Conservation (phyloP, 257 asterid species). For the Primulina eburnea region DNA sequence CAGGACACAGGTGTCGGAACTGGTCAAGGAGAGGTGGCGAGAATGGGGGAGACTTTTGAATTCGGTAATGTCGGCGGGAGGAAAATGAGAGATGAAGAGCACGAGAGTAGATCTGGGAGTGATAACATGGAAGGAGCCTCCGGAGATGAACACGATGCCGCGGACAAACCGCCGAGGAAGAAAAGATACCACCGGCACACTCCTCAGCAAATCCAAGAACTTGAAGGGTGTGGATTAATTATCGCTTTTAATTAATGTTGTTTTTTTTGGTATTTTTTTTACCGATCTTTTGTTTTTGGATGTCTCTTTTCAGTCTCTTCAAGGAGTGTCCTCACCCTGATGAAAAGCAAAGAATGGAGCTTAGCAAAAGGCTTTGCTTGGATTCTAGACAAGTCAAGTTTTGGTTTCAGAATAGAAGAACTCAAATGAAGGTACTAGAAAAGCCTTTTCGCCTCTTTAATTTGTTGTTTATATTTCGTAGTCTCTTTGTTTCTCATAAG, state of each 20-base stretch:
- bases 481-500: not conserved
- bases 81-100: slow-evolving; percentile 80
- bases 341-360: slow-evolving; percentile 89
- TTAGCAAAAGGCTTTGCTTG: slow-evolving; percentile 72
- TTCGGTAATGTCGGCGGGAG: slow-evolving; percentile 42
- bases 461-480: not conserved
- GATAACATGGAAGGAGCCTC: slow-evolving; percentile 85
- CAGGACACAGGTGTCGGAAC: slow-evolving; percentile 74
- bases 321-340: slow-evolving; percentile 99
- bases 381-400: slow-evolving; percentile 88
- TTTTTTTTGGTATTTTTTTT: not conserved
- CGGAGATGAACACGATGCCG: slow-evolving; percentile 80
- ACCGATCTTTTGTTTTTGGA: slow-evolving; percentile 6
- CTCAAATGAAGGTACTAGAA: slow-evolving; percentile 85
- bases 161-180: slow-evolving; percentile 77
- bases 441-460: not conserved
- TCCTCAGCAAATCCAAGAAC: slow-evolving; percentile 97
- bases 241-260: not conserved
- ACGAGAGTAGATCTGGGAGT: slow-evolving; percentile 98
- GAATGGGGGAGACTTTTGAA: slow-evolving; percentile 51
- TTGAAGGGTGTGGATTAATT: slow-evolving; percentile 56
- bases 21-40: slow-evolving; percentile 59
- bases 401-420: slow-evolving; percentile 94
- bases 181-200: slow-evolving; percentile 98
- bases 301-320: slow-evolving; percentile 49